phyloP scores from a whole-genome alignment of 257 asterid genomes.

The Solanum boliviense region DNA sequence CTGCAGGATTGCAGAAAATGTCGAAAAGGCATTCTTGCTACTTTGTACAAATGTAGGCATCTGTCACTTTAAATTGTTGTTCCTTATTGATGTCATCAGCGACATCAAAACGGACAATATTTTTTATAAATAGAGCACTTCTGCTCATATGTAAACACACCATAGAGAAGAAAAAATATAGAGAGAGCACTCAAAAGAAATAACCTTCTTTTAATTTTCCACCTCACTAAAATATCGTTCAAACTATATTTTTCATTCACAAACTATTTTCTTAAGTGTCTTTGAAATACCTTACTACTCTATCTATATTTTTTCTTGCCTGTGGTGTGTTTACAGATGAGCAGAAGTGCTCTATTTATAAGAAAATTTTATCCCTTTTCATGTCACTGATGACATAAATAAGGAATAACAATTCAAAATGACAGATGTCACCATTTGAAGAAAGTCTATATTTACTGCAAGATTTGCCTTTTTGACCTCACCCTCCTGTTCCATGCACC shows the following conservation, averaged over 20 bases:
- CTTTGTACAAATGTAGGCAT: background rate
- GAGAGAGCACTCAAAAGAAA: background rate
- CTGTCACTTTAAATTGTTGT: background rate
- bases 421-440: too few relatives aligned
- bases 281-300: background rate
- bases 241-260: background rate
- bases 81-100: background rate
- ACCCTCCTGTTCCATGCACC: background rate
- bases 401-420: background rate
- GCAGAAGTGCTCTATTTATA: background rate
- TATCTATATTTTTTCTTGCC: background rate
- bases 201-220: background rate
- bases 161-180: background rate
- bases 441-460: background rate
- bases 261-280: background rate
- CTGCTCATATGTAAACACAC: background rate
- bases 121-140: background rate
- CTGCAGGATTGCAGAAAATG: background rate
- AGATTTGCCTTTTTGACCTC: background rate
- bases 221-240: background rate
- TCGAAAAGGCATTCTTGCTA: background rate
- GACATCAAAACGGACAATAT: background rate
- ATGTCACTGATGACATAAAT: background rate
- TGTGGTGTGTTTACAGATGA: background rate
- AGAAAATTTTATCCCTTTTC: background rate